A percentile compares a stretch with the other conserved stretches of the same genome.
phyloP scores from a whole-genome alignment of 805 yeast species.

The Suhomyces vadensis region DNA sequence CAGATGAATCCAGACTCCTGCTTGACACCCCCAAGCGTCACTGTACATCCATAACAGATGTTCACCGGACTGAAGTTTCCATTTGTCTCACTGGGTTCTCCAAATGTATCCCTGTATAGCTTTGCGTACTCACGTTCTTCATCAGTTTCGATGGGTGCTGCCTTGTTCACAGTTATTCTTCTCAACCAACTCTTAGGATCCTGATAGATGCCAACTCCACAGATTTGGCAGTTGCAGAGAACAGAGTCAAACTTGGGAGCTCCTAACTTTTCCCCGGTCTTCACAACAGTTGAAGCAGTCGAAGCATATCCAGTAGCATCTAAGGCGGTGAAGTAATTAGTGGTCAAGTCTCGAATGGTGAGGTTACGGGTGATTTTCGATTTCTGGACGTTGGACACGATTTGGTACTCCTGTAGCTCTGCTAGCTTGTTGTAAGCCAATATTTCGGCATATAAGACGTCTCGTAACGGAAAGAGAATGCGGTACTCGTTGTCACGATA shows the following conservation, averaged over 20 bases:
- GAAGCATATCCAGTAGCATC: slow-evolving; percentile 79
- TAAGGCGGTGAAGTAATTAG: slow-evolving; percentile 67
- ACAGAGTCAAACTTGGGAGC: slow-evolving; percentile 38
- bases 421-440: slow-evolving; percentile 51
- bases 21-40: slow-evolving; percentile 50
- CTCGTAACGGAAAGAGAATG: slow-evolving; percentile 71
- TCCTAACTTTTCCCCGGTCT: slow-evolving; percentile 77
- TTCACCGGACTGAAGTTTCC: slow-evolving; percentile 18
- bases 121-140: slow-evolving; percentile 38
- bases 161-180: slow-evolving; percentile 61
- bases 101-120: slow-evolving; percentile 12
- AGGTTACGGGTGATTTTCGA: slow-evolving; percentile 61
- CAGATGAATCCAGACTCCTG: slow-evolving; percentile 31
- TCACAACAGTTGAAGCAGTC: slow-evolving; percentile 87
- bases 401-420: slow-evolving; percentile 36
- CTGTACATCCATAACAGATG: slow-evolving; percentile 79
- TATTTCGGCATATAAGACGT: slow-evolving; percentile 69
- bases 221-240: slow-evolving; percentile 50
- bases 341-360: slow-evolving; percentile 78
- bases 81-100: slow-evolving; percentile 16
- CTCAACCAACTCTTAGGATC: slow-evolving; percentile 68
- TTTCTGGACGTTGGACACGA: slow-evolving; percentile 19
- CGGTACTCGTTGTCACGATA: slow-evolving; percentile 36
- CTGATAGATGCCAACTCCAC: slow-evolving; percentile 53
- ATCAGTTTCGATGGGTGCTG: slow-evolving; percentile 47